phyloP scores from a whole-genome alignment of 2,329 filamentous ascomycete species.

The Fusarium sororula region DNA sequence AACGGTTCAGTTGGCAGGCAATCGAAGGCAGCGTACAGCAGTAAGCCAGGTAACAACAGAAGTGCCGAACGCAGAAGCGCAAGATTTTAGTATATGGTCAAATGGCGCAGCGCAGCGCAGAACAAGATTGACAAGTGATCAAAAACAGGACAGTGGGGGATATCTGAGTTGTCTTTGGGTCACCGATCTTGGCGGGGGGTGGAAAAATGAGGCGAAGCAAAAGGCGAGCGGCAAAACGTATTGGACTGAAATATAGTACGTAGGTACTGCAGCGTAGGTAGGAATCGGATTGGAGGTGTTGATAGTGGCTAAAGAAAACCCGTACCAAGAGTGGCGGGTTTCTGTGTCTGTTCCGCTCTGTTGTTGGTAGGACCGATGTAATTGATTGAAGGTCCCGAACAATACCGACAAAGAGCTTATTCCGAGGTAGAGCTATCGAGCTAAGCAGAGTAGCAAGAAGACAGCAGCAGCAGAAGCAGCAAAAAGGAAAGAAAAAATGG shows the following conservation, averaged over 20 bases:
- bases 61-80: slow-evolving; percentile 20
- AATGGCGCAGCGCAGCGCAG: slow-evolving; percentile 18
- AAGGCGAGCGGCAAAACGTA: slow-evolving; percentile 9
- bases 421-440: slow-evolving; percentile 15
- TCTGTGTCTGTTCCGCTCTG: neutral
- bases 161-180: slow-evolving; percentile 28
- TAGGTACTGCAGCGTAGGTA: neutral
- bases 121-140: slow-evolving; percentile 18
- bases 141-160: slow-evolving; percentile 32
- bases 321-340: slow-evolving; percentile 21
- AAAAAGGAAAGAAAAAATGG: neutral
- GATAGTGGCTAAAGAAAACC: slow-evolving; percentile 23
- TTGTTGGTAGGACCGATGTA: slow-evolving; percentile 14
- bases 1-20: slow-evolving; percentile 23
- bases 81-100: slow-evolving; percentile 1
- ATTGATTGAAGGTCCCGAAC: slow-evolving; percentile 1
- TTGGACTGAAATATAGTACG: neutral
- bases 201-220: slow-evolving; percentile 32
- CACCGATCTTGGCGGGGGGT: slow-evolving; percentile 30
- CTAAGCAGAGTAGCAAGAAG: neutral
- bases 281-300: slow-evolving; percentile 16
- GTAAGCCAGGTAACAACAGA: slow-evolving; percentile 27
- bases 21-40: slow-evolving; percentile 31
- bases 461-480: neutral
- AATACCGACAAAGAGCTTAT: slow-evolving; percentile 6